A percentile compares a stretch with the other conserved stretches of the same genome.
Evolutionary conservation across 129 eudicot species (phyloP).

Genomic region (Kitagawia praeruptora): DNA sequence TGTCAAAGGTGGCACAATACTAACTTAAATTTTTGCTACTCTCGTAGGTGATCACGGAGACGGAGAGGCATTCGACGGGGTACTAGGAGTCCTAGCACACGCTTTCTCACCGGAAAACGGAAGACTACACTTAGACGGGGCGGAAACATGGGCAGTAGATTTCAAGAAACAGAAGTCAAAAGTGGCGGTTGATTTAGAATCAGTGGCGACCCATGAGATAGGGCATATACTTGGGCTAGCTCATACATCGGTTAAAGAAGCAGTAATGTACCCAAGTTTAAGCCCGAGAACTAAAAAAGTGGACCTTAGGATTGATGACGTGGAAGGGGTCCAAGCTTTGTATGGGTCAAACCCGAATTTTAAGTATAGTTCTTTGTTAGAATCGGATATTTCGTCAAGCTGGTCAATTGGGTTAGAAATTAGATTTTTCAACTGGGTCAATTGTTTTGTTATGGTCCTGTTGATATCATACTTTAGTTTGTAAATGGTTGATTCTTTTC

Average conservation of each 20-base stretch:
- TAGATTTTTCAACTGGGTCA: slow-evolving; percentile 23
- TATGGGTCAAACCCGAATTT: slow-evolving; percentile 92
- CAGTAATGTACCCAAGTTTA: slow-evolving; percentile 87
- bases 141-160: slow-evolving; percentile 84
- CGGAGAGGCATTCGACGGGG: slow-evolving; percentile 86
- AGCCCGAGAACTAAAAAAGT: slow-evolving; percentile 64
- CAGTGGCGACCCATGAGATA: slow-evolving; percentile 90
- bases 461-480: slow-evolving; percentile 10
- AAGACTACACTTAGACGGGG: slow-evolving; percentile 62
- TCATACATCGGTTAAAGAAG: slow-evolving; percentile 62
- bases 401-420: slow-evolving; percentile 12
- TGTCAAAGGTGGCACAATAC: background rate
- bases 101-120: slow-evolving; percentile 91
- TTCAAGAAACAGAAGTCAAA: slow-evolving; percentile 29
- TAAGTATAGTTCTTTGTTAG: slow-evolving; percentile 39
- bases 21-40: background rate
- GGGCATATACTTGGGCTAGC: slow-evolving; percentile 94
- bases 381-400: slow-evolving; percentile 46
- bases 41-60: slow-evolving; percentile 66
- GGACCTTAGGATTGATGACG: slow-evolving; percentile 69
- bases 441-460: slow-evolving; percentile 14
- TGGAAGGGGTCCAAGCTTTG: slow-evolving; percentile 62
- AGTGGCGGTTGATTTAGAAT: slow-evolving; percentile 72
- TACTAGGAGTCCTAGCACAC: slow-evolving; percentile 68
- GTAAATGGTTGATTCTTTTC: slow-evolving; percentile 10